Evolutionary conservation across 2,329 filamentous ascomycete genomes (phyloP), one percentile per base, ranked within the genome.

Genomic region (Penicillium fuscoglaucum): DNA sequence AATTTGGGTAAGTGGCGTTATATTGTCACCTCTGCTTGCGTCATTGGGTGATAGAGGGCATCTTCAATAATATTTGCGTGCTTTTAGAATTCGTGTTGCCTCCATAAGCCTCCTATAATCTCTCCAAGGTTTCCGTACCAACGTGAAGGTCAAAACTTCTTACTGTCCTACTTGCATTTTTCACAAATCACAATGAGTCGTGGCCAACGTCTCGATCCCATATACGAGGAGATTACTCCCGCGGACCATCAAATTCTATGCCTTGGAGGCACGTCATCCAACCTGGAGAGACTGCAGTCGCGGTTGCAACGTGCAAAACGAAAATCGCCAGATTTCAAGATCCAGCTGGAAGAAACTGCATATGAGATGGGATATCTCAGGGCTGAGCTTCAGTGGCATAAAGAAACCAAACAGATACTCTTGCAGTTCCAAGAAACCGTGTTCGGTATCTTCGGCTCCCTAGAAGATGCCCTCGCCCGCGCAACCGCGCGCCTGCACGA

Each of bases 291-390:
- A 52, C 60, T 65, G 9, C 48, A 58, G 13, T 65, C 63, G 4
- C 40, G 48, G n/a, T 41, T 65, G 2, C 15, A 58, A 19, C 21
- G 13, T n/a, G 6, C 31, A 13, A 65, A 65, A 26, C 29, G 29
- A 29, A 6, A 40, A 17, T 55, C 52, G 2, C 49, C 26, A 19
- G 50, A 61, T 24, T 19, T 54, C 0, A 57, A 52, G 19, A 31
- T 9, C 9, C 29, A 47, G 26, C 26, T 64, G 0, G 61, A 65
- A 45, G 55, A 65, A 5, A n/a, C 56, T 29, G 39, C 21, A 1
- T 65, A 65, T 48, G n/a, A 65, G 45, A 56, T 53, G 3, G 55
- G 61, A 24, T 65, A 64, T 52, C 54, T 65, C 0, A 59, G 31
- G 33, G 63, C 53, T 17, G 61, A 65, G 56, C 57, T 64, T 26